phyloP scores from a whole-genome alignment of 768 basidiomycete species.

The Myochromella boudieri region DNA sequence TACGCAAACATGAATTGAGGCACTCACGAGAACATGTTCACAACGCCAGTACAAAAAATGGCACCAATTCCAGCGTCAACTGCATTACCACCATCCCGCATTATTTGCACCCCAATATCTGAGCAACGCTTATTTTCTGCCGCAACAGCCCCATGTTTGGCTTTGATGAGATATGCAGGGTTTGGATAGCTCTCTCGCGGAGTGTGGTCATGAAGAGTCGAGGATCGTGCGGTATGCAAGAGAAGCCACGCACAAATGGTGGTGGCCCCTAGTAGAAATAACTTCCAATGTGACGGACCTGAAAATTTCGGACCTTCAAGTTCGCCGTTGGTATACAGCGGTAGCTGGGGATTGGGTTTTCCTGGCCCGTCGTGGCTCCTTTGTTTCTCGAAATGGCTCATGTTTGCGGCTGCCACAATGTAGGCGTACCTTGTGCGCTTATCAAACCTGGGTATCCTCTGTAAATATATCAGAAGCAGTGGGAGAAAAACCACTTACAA shows the following conservation, averaged over 20 bases:
- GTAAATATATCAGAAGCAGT: too few species aligned
- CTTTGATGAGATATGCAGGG: conserved; percentile 51
- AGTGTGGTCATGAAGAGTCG: neutral
- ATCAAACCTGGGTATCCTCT: too few species aligned
- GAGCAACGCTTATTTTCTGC: conserved; percentile 87
- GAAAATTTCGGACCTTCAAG: neutral
- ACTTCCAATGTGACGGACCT: conserved; percentile 1
- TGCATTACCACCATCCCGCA: conserved; percentile 87
- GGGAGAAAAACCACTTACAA: too few species aligned
- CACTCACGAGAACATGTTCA: conserved; percentile 89
- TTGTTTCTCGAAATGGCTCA: neutral
- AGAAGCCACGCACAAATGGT: neutral
- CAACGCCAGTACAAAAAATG: conserved; percentile 76
- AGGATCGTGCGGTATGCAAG: neutral
- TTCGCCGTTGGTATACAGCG: neutral
- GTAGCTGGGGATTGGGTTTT: conserved; percentile 3
- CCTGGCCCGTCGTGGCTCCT: neutral
- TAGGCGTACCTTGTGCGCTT: too few species aligned
- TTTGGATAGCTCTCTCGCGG: conserved; percentile 26
- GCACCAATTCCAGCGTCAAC: conserved; percentile 85
- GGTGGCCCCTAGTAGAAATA: conserved; percentile 6
- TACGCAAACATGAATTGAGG: neutral
- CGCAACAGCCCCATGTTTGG: conserved; percentile 82
- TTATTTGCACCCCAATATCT: conserved; percentile 71
- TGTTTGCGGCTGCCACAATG: too few species aligned